Evolutionary conservation across 202 grass and related monocot genomes (phyloP), one percentile per base, ranked within the genome.

Genomic region (Eragrostis tef): DNA sequence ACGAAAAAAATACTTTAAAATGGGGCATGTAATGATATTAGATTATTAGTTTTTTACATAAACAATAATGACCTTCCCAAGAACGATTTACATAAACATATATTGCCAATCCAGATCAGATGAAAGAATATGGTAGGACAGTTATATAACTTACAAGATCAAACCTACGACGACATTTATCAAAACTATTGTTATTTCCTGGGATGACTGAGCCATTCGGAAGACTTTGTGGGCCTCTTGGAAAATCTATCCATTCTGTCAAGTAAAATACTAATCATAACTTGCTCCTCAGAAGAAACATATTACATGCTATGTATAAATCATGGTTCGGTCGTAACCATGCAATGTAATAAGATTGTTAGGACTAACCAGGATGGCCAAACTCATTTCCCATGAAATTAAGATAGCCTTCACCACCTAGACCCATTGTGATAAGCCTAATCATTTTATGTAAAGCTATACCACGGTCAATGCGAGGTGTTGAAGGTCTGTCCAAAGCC

Each of bases 381-480:
- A 99, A 99, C 85, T 99, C 96, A 81, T 99, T 99, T 70, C 96
- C 96, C 93, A 99, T 99, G 58, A 99, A 96, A 81, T 99, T 99
- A 60, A 99, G 90, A 89, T 99, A 99, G 27, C 96, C 96, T 83
- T 99, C 90, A 45, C 96, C 96, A 83, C 96, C 96, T 87, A 99
- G 86, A 81, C 85, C 81, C 96, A 99, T 99, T 44, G 96, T 99
- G 77, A 99, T 19, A 64, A 99, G 93, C 86, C 96, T 93, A 85
- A 99, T 93, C 93, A 99, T 96, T 89, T 99, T 99, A 79, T 99
- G 93, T 31, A 99, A 85, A 75, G 96, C 93, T 87, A 96, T 93
- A 70, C 96, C 96, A 67, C 93, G 96, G 88, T 99, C 93, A 66
- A 99, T 92, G 22, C 63, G 73, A 65, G 96, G 96, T 3, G 96